Evolutionary conservation across 2,329 filamentous ascomycete genomes (phyloP).

Genomic region (Botrytis galanthina): DNA sequence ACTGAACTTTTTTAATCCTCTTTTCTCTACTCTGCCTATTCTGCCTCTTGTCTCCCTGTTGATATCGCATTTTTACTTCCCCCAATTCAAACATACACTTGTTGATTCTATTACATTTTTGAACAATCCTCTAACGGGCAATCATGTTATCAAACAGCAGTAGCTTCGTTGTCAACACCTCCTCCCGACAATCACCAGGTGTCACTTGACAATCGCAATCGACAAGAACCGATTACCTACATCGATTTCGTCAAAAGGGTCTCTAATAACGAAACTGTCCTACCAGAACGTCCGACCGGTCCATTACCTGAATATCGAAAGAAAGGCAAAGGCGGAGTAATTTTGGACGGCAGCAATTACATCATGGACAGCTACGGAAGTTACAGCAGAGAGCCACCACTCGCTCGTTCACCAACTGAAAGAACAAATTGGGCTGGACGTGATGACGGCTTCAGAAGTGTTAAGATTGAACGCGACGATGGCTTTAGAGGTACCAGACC

Average conservation of each 20-base stretch:
- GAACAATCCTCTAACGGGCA: slow-evolving; percentile 40
- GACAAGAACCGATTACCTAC: slow-evolving; percentile 27
- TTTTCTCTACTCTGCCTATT: slow-evolving; percentile 24
- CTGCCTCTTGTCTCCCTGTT: slow-evolving; percentile 17
- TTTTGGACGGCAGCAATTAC: slow-evolving; percentile 20
- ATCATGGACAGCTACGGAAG: slow-evolving; percentile 35
- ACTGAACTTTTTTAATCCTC: slow-evolving; percentile 28
- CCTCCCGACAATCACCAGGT: slow-evolving; percentile 33
- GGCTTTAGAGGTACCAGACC: slow-evolving; percentile 29
- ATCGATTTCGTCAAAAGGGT: slow-evolving; percentile 25
- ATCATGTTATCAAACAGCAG: slow-evolving; percentile 42
- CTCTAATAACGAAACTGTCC: slow-evolving; percentile 22
- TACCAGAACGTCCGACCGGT: slow-evolving; percentile 19
- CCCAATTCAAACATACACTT: slow-evolving; percentile 23
- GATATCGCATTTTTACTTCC: slow-evolving; percentile 21
- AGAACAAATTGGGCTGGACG: slow-evolving; percentile 39
- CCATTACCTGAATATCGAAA: slow-evolving; percentile 15
- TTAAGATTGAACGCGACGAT: slow-evolving; percentile 32
- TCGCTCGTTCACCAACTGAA: slow-evolving; percentile 38
- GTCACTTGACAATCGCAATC: slow-evolving; percentile 37
- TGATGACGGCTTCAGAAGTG: slow-evolving; percentile 25
- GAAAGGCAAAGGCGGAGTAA: slow-evolving; percentile 7
- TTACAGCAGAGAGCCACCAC: slow-evolving; percentile 36
- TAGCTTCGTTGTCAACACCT: slow-evolving; percentile 31
- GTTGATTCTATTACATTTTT: slow-evolving; percentile 30